Evolutionary conservation across 2,329 filamentous ascomycete genomes (phyloP).

Genomic region (Aspergillus tubingensis): DNA sequence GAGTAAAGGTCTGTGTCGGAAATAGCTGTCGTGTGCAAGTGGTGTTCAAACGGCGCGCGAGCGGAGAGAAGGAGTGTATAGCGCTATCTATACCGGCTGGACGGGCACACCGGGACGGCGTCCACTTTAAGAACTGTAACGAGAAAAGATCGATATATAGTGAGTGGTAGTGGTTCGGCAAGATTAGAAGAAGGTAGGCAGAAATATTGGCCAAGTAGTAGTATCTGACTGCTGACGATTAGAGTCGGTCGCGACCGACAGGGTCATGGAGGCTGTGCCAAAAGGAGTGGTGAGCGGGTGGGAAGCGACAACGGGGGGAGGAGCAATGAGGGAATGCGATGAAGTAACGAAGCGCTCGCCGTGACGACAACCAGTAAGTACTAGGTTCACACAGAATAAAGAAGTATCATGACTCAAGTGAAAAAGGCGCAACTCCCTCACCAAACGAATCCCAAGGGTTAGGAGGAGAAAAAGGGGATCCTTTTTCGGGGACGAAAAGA

Average conservation of each 20-base stretch:
- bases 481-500: not conserved
- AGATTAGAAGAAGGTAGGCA: constrained; percentile 15
- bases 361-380: not conserved
- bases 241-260: not conserved
- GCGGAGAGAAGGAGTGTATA: not conserved
- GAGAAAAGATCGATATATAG: constrained; percentile 21
- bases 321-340: constrained; percentile 5
- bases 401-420: not conserved
- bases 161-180: constrained; percentile 10
- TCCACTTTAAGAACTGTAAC: not conserved
- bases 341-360: not conserved
- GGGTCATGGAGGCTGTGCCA: constrained; percentile 15
- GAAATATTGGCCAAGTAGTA: constrained; percentile 13
- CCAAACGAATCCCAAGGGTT: not conserved
- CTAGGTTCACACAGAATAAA: not conserved
- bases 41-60: not conserved
- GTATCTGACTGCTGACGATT: constrained; percentile 7
- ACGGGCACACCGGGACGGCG: not conserved
- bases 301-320: constrained; percentile 1
- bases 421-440: not conserved
- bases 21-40: not conserved
- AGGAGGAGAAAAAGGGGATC: constrained; percentile 2
- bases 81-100: constrained; percentile 5
- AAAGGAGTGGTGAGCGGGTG: constrained; percentile 9
- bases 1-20: not conserved